Evolutionary conservation across 139 green algal species (phyloP).

Genomic region (Chlamydomonas sp.): DNA sequence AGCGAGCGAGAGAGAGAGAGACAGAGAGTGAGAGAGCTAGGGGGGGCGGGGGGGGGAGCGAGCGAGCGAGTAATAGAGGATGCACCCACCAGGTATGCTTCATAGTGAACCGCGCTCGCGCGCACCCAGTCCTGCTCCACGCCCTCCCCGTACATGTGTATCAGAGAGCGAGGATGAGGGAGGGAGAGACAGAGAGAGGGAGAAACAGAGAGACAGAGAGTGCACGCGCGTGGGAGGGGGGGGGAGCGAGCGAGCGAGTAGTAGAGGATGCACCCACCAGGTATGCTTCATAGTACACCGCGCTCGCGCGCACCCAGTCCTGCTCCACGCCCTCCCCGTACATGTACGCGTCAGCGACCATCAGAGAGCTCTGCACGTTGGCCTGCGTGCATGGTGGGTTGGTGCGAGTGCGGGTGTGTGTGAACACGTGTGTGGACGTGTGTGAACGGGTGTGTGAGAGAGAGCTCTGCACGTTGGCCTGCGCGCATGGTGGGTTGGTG

Average conservation of each 20-base stretch:
- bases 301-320: conserved; percentile 37
- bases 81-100: too few relatives aligned
- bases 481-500: too few relatives aligned
- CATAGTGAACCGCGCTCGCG: too few relatives aligned
- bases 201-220: background rate
- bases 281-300: conserved; percentile 51
- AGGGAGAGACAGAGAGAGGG: background rate
- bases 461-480: conserved; percentile 67
- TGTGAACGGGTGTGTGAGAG: too few relatives aligned
- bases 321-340: conserved; percentile 63
- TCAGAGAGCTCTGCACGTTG: conserved; percentile 66
- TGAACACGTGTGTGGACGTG: too few relatives aligned
- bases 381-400: too few relatives aligned
- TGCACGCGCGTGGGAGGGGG: background rate
- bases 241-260: background rate
- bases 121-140: too few relatives aligned
- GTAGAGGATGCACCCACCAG: background rate
- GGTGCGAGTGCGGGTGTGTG: too few relatives aligned
- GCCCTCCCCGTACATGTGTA: background rate
- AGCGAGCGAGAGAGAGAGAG: too few relatives aligned
- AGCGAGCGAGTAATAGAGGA: too few relatives aligned
- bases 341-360: conserved; percentile 79
- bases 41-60: too few relatives aligned
- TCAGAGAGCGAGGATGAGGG: background rate
- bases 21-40: too few relatives aligned